phyloP scores from a whole-genome alignment of 2,329 filamentous ascomycete genomes.

The Colletotrichum eleusines region DNA sequence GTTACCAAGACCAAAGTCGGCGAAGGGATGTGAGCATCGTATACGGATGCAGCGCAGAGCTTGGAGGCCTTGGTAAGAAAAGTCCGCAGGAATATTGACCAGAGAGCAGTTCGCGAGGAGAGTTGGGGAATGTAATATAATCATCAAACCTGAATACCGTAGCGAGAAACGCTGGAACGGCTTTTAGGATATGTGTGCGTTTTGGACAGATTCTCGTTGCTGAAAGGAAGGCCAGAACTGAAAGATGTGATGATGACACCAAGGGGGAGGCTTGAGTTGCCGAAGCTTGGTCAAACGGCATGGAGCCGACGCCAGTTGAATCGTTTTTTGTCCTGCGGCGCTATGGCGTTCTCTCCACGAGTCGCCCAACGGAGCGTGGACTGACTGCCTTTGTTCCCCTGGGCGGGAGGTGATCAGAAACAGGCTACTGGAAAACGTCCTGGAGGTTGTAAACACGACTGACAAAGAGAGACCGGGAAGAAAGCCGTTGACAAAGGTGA shows the following conservation, averaged over 20 bases:
- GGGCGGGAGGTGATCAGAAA: not conserved
- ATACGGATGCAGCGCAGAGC: not conserved
- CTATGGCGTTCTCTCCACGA: slow-evolving; percentile 12
- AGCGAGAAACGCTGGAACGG: not conserved
- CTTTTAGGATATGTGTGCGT: not conserved
- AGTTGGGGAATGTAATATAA: not conserved
- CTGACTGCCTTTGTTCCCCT: slow-evolving; percentile 23
- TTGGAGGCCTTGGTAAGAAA: not conserved
- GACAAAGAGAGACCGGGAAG: slow-evolving; percentile 24
- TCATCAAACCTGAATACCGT: not conserved
- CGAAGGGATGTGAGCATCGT: too few species aligned
- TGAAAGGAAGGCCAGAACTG: not conserved
- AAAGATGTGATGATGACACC: not conserved
- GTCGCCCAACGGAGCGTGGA: slow-evolving; percentile 18
- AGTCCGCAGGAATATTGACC: not conserved
- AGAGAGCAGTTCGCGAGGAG: not conserved
- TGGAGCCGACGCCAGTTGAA: not conserved
- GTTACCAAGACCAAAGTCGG: not conserved
- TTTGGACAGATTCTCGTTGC: not conserved
- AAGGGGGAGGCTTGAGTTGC: slow-evolving; percentile 1
- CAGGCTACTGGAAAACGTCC: slow-evolving; percentile 23
- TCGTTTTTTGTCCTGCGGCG: slow-evolving; percentile 7
- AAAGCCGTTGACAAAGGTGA: slow-evolving; percentile 11
- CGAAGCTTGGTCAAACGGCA: not conserved
- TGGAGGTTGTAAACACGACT: slow-evolving; percentile 12